Evolutionary conservation across 1,284 basidiomycete genomes (phyloP).

Genomic region (Hemileia vastatrix): DNA sequence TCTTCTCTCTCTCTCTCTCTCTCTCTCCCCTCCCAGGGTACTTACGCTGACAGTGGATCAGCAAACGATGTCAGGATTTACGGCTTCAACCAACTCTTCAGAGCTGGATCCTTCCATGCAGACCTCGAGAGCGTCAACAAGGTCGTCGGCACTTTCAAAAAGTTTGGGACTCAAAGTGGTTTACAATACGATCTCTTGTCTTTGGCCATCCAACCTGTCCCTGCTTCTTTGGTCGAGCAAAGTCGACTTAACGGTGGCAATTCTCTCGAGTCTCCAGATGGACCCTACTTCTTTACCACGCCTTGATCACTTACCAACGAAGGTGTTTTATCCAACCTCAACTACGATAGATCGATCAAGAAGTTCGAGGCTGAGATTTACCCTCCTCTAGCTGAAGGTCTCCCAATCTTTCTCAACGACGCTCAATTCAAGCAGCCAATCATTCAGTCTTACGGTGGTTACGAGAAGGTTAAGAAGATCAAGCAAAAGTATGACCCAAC

Average conservation of each 20-base stretch:
- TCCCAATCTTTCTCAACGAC: slow-evolving; percentile 33
- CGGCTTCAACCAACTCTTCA: background rate
- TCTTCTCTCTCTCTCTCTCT: no score
- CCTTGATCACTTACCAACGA: background rate
- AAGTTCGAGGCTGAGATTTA: slow-evolving; percentile 2
- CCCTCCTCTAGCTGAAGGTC: slow-evolving; percentile 8
- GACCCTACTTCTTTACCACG: slow-evolving; percentile 19
- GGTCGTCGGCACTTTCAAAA: background rate
- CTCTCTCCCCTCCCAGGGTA: background rate
- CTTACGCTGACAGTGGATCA: background rate
- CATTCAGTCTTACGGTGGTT: slow-evolving; percentile 26
- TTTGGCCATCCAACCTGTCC: slow-evolving; percentile 17
- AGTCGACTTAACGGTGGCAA: slow-evolving; percentile 24
- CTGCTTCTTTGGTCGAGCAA: background rate
- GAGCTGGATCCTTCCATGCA: background rate
- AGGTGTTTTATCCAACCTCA: background rate
- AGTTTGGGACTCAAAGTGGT: background rate
- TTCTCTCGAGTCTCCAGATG: slow-evolving; percentile 16
- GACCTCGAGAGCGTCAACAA: background rate
- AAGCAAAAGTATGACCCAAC: slow-evolving; percentile 27
- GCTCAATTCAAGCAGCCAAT: slow-evolving; percentile 24
- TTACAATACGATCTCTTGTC: slow-evolving; percentile 2
- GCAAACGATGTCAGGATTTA: background rate
- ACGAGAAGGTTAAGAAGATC: slow-evolving; percentile 12
- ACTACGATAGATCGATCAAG: background rate